Base-by-base conservation (phyloP, 768 basidiomycete species). In the Xerocomus potaroensis region DNA sequence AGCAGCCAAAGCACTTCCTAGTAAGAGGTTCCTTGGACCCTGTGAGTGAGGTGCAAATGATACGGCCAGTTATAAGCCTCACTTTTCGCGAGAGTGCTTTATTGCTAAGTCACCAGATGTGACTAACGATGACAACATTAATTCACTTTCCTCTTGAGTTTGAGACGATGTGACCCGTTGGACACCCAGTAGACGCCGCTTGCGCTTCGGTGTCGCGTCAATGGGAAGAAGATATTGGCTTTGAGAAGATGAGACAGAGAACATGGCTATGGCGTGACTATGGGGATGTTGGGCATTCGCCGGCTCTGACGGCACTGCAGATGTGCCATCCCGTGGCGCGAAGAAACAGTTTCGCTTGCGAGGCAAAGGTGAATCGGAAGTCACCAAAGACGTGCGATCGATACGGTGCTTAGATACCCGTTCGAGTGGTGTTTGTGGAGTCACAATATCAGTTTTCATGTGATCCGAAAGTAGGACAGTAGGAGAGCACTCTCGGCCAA, bases 181-280 rank as follows among this genome's bases (percentile, higher is more conserved):
- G 0, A 23, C 16, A 27, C 6, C 31, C 14, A 57, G 45, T 59
- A 60, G 6, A 64, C 60, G 26, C 65, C 68, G 57, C 54, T 68
- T 57, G 69, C 72, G 62, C 31, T 60, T 68, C 9, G 65, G 65
- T 11, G 65, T 66, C 15, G 60, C 58, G 39, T 66, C 65, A 23
- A 35, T 24, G 26, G 54, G 55, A 26, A 66, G 62, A 27, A 66
- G 63, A 41, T 66, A 66, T 54, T 66, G 65, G 29, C 65, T 66
- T 36, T 66, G 65, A 35, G 65, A 66, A 12, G 65, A 66, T 8
- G 56, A 47, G 10, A 66, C 36, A 11, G 61, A 52, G 29, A 59
- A 47, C 31, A 26, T 23, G 21, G 50, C 43, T 21, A 50, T 29
- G 26, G 40, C 22, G n/a, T n/a, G 49, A 21, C 18, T 36, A 18